A percentile compares a stretch with the other conserved stretches of the same genome.
Evolutionary conservation across 2,329 filamentous ascomycete species (phyloP).

Genomic region (Pseudopyrenochaeta lycopersici): DNA sequence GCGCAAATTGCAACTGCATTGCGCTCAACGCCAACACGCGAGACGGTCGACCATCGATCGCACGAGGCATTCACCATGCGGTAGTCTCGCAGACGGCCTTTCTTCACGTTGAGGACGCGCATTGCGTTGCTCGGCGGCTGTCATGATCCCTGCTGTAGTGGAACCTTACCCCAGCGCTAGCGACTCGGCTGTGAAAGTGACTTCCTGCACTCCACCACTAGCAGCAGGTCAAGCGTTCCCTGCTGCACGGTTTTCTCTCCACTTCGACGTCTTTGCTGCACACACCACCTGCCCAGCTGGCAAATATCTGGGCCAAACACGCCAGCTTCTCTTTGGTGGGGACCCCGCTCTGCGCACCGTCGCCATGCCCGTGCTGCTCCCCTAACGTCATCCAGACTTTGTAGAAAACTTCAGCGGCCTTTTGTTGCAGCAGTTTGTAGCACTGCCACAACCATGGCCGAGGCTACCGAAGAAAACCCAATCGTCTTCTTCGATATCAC

Average conservation of each 20-base stretch:
- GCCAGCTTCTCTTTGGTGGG: background rate
- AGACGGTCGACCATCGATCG: too few relatives aligned
- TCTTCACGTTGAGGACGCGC: too few relatives aligned
- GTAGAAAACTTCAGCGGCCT: background rate
- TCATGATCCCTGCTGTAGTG: conserved; percentile 9
- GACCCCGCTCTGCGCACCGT: conserved; percentile 10
- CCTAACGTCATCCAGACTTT: conserved; percentile 34
- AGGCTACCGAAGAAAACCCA: conserved; percentile 52
- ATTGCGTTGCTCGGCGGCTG: too few relatives aligned
- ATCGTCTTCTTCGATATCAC: conserved; percentile 81
- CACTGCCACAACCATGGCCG: conserved; percentile 48
- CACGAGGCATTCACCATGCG: too few relatives aligned
- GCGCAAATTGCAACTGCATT: conserved; percentile 9
- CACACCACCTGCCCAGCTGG: background rate
- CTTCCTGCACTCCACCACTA: background rate
- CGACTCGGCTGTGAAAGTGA: background rate
- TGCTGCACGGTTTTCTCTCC: conserved; percentile 8
- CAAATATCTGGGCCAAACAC: background rate
- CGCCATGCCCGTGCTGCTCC: conserved; percentile 11
- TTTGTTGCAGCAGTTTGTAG: conserved; percentile 11
- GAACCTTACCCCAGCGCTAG: conserved; percentile 27
- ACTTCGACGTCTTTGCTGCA: conserved; percentile 20
- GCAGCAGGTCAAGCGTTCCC: conserved; percentile 6
- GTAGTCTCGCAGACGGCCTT: too few relatives aligned
- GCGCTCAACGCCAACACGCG: too few relatives aligned